Evolutionary conservation across 2,329 filamentous ascomycete genomes (phyloP), one percentile per base, ranked within the genome.

Genomic region (Emmonsiellopsis sp.): DNA sequence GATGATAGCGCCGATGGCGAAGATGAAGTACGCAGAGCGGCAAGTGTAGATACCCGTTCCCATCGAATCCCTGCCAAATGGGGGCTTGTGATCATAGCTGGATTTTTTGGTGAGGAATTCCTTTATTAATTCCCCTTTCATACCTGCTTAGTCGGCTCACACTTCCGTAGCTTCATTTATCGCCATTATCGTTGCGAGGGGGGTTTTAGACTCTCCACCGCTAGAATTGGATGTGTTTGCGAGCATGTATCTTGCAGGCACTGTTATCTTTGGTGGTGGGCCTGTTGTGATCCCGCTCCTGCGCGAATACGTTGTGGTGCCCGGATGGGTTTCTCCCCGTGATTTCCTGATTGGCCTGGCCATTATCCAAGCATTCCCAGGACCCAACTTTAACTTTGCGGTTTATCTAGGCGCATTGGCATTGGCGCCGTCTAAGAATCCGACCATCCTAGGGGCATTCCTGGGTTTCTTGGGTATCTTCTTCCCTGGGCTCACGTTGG

Each of bases 261-360:
- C 85, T 1, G 78, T 84, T 54, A 84, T 83, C 57, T 81, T 84
- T 49, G 82, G 82, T 3, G 82, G 82, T 2, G 82, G 82, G 0
- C 82, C 82, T 0, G 82, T 85, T 0, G 82, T 85, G 0, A 84
- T 85, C 44, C 82, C 83, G 0, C 73, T 86, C 0, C 71, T 85
- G 1, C 73, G 81, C 14, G 77, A 82, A 37, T 73, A 73, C 59
- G 72, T 88, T 37, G 86, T 88, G 0, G 74, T 77, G 0, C 82
- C 84, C 27, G 82, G 82, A 6, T 89, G 85, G 85, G 85, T 89
- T 0, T 80, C 77, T 0, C 74, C 83, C 0, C 77, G 86, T 3
- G 84, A 89, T 63, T 88, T 89, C 63, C 72, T 89, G 0, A 80
- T 88, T 48, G 86, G 85, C 0, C 77, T 89, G 0, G 86, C 85